Evolutionary conservation across 371 early-diverging fungal species (phyloP).

Genomic region (Apophysomyces variabilis): DNA sequence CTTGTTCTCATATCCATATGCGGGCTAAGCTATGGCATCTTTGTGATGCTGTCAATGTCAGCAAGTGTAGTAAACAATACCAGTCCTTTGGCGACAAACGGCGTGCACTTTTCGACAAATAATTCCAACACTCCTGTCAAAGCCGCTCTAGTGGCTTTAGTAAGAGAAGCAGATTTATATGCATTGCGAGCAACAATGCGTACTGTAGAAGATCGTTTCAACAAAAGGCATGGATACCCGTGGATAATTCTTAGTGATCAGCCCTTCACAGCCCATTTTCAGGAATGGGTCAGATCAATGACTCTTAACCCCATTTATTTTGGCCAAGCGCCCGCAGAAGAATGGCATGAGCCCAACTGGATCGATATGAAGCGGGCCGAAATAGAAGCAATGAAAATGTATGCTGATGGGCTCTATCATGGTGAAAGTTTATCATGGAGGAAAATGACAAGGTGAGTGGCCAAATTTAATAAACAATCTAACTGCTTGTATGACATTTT

Average conservation of each 20-base stretch:
- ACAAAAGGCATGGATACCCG: constrained; percentile 35
- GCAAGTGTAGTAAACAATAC: not conserved
- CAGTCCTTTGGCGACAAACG: too few species aligned
- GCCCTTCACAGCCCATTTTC: constrained; percentile 28
- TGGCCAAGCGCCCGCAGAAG: constrained; percentile 32
- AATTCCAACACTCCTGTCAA: constrained; percentile 17
- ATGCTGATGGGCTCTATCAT: constrained; percentile 12
- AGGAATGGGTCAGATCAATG: constrained; percentile 19
- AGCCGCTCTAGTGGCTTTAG: constrained; percentile 34
- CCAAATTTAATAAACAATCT: not conserved
- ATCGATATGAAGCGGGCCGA: constrained; percentile 37
- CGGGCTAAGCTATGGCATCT: not conserved
- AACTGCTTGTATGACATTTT: not conserved
- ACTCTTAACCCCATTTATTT: constrained; percentile 31
- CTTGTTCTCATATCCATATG: not conserved
- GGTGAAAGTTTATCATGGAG: constrained; percentile 33
- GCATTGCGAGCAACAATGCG: constrained; percentile 33
- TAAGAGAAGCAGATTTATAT: constrained; percentile 30
- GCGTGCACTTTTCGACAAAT: not conserved
- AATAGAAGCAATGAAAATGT: constrained; percentile 18
- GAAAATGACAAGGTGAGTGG: constrained; percentile 33
- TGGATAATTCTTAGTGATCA: constrained; percentile 43
- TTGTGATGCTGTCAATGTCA: not conserved
- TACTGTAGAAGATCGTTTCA: constrained; percentile 38
- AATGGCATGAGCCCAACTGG: constrained; percentile 43